phyloP scores from a whole-genome alignment of 306 rosid genomes.

The Arachis stenosperma region DNA sequence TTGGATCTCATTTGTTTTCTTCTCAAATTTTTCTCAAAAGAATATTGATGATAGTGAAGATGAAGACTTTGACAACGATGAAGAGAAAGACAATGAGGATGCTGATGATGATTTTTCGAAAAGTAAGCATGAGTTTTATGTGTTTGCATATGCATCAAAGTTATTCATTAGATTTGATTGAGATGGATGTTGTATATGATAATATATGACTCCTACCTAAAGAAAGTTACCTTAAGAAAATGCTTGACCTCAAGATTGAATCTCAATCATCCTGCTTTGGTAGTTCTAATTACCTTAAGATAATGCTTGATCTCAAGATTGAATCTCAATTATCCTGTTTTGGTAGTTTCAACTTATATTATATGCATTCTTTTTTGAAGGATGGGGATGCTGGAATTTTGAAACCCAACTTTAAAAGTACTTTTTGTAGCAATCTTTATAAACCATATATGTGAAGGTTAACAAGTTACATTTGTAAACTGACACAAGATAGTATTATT shows the following conservation, averaged over 20 bases:
- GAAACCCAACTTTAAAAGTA: not conserved
- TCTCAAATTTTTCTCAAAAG: constrained; percentile 40
- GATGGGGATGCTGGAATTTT: not conserved
- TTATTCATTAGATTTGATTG: not conserved
- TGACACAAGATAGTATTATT: not conserved
- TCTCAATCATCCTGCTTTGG: too few species aligned
- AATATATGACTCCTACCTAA: constrained; percentile 3
- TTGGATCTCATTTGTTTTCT: constrained; percentile 24
- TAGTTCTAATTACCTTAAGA: not conserved
- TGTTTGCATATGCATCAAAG: not conserved
- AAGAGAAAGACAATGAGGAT: constrained; percentile 27
- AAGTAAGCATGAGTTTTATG: constrained; percentile 50
- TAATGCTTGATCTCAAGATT: not conserved
- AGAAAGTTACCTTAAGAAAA: not conserved
- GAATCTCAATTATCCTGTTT: too few species aligned
- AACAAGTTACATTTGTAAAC: not conserved
- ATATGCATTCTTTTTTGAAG: not conserved
- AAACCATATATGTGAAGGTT: not conserved
- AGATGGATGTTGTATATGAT: not conserved
- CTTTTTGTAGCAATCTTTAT: not conserved
- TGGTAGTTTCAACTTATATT: too few species aligned
- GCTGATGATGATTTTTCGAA: constrained; percentile 51
- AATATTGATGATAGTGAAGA: constrained; percentile 50
- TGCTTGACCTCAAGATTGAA: not conserved
- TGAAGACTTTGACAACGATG: constrained; percentile 28